phyloP scores from a whole-genome alignment of 2,329 filamentous ascomycete species.

The Fusarium miscanthi region DNA sequence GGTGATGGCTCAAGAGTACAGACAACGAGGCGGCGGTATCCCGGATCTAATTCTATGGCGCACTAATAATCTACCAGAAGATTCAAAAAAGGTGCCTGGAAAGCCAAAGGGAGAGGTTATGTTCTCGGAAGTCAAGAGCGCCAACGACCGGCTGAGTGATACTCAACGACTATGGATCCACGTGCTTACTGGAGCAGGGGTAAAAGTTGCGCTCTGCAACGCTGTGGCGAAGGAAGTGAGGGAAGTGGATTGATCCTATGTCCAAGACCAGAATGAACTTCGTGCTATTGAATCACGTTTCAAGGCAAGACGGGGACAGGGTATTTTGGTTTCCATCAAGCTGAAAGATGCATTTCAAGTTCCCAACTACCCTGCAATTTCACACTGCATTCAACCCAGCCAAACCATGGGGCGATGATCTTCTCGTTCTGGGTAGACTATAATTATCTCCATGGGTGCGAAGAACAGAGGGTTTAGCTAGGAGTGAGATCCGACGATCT shows the following conservation, averaged over 20 bases:
- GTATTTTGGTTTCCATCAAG: slow-evolving; percentile 15
- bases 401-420: slow-evolving; percentile 3
- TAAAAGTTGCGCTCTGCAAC: slow-evolving; percentile 84
- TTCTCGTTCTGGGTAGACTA: slow-evolving; percentile 19
- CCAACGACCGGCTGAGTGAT: slow-evolving; percentile 94
- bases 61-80: slow-evolving; percentile 44
- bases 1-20: slow-evolving; percentile 95
- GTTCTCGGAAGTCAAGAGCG: slow-evolving; percentile 84
- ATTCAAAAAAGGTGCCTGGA: slow-evolving; percentile 44
- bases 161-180: slow-evolving; percentile 98
- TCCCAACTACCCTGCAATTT: slow-evolving; percentile 19
- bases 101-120: slow-evolving; percentile 69
- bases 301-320: slow-evolving; percentile 5
- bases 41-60: slow-evolving; percentile 95
- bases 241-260: slow-evolving; percentile 51
- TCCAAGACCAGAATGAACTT: slow-evolving; percentile 14
- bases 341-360: slow-evolving; percentile 1
- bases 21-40: slow-evolving; percentile 84
- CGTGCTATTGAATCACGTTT: slow-evolving; percentile 27
- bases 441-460: slow-evolving; percentile 23
- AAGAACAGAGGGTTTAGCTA: slow-evolving; percentile 1
- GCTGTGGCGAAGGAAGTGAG: slow-evolving; percentile 66
- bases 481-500: not conserved
- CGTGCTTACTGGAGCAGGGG: slow-evolving; percentile 84
- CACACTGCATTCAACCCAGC: slow-evolving; percentile 5